Percentiles rank a stretch among this genome's conserved stretches.
Evolutionary conservation across 225 moss, liverwort and hornwort genomes (phyloP).

Genomic region (Polytrichum formosum): DNA sequence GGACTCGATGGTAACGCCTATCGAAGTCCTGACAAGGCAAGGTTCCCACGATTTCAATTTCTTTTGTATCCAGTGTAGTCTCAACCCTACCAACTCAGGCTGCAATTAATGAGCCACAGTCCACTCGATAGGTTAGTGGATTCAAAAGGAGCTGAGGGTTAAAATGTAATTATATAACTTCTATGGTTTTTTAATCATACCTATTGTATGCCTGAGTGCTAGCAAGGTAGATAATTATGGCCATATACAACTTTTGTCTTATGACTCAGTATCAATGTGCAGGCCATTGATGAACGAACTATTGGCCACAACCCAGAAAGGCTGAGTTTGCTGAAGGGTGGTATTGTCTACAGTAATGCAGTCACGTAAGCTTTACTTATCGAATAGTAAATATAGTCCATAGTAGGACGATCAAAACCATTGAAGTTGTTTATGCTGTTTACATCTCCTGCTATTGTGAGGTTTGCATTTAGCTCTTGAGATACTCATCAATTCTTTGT

Average conservation of each 20-base stretch:
- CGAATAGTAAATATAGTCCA: too few relatives aligned
- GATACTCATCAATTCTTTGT: not conserved
- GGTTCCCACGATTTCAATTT: not conserved
- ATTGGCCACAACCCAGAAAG: constrained; percentile 53
- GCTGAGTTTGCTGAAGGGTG: constrained; percentile 43
- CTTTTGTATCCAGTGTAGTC: not conserved
- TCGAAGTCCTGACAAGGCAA: constrained; percentile 29
- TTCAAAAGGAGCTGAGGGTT: too few relatives aligned
- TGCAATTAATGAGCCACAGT: not conserved
- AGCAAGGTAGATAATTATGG: too few relatives aligned
- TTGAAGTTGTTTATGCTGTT: too few relatives aligned
- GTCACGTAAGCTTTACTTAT: constrained; percentile 30
- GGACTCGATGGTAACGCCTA: constrained; percentile 35
- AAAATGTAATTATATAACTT: too few relatives aligned
- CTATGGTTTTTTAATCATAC: too few relatives aligned
- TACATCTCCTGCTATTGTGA: too few relatives aligned
- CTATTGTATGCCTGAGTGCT: too few relatives aligned
- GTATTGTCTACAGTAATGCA: constrained; percentile 54
- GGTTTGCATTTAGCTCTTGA: too few relatives aligned
- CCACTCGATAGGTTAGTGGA: too few relatives aligned
- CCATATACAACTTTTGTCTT: too few relatives aligned
- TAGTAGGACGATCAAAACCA: too few relatives aligned
- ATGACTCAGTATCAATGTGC: not conserved
- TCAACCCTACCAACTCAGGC: constrained; percentile 1
- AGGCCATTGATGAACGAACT: constrained; percentile 54